phyloP scores from a whole-genome alignment of 2,329 filamentous ascomycete species.

The Colletotrichum caudatum region DNA sequence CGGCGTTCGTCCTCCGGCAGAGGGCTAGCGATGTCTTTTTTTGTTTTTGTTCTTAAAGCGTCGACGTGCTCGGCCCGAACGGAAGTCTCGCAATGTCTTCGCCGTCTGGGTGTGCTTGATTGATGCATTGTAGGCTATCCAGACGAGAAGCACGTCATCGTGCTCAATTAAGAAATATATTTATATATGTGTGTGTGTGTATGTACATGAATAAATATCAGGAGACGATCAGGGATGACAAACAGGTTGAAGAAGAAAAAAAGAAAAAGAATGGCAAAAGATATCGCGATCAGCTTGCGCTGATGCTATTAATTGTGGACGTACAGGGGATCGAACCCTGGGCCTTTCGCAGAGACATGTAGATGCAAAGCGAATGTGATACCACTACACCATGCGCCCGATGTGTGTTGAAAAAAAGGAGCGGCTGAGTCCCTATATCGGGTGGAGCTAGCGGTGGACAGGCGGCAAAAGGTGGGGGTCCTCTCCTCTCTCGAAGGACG shows the following conservation, averaged over 20 bases:
- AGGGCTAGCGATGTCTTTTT: neutral
- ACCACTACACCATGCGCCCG: conserved; percentile 24
- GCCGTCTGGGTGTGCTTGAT: neutral
- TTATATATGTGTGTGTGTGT: too few relatives aligned
- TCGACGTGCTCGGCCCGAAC: neutral
- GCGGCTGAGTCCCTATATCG: rapidly evolving
- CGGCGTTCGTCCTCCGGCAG: neutral
- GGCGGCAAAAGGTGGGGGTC: neutral
- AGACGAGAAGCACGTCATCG: neutral
- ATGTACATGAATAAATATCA: neutral
- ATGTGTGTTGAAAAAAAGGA: rapidly evolving
- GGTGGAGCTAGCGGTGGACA: too few relatives aligned
- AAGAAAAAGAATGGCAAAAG: too few relatives aligned
- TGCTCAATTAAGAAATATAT: neutral
- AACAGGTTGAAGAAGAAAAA: too few relatives aligned
- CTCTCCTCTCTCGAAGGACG: neutral
- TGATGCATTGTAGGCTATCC: neutral
- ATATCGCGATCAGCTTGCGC: too few relatives aligned
- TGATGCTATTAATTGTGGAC: neutral
- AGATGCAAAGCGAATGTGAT: conserved; percentile 23
- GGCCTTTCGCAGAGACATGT: conserved; percentile 14
- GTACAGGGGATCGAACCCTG: conserved; percentile 27
- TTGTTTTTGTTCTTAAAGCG: too few relatives aligned
- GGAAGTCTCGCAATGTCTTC: neutral
- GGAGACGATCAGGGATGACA: too few relatives aligned